Base-by-base conservation (phyloP, 345 rosid species). In the Triadica sebifera region DNA sequence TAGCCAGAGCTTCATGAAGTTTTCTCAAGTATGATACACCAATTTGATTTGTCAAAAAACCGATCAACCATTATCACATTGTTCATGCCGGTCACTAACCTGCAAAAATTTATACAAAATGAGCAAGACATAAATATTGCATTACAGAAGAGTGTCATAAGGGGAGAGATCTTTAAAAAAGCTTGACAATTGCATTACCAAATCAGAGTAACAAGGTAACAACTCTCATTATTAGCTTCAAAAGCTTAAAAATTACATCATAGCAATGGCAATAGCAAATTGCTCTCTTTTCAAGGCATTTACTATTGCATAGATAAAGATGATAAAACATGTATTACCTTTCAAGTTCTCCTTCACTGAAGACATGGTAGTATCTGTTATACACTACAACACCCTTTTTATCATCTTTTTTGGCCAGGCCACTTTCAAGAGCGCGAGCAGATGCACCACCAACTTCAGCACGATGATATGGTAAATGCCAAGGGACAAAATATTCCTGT, bases 391-490 rank as follows among this genome's bases (percentile, higher is more conserved):
- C 97, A 74, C 97, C 90, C 88, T 94, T 94, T 62, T 82, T 92
- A 82, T 94, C 98, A 51, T 94, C 98, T 83, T 89, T 94, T 84
- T 80, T 92, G 3, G 98, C 98, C 78, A 94, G 78, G 29, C 98
- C 98, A 73, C 76, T 87, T 38, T 84, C 96, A 76, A 94, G 85
- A 65, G 98, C 98, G 61, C 82, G 72, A 0, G 89, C 90, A 73
- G 98, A 94, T 43, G 97, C 93, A 63, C 97, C 98, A 20, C 93
- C 80, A 19, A 91, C 88, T 84, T 94, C 98, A 75, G 90, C 96
- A 62, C 97, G 96, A 81, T 94, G 97, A 76, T 91, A 94, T 5
- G 98, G 98, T 64, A 94, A 84, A 83, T 94, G 98, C 98, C 98
- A 94, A 6, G 98, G 98, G 45, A 94, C 98, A 82, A 94, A 94